A percentile compares a stretch with the other conserved stretches of the same genome.
Evolutionary conservation across 164 flowering plant species (phyloP).

Genomic region (Tetracentron sinense): DNA sequence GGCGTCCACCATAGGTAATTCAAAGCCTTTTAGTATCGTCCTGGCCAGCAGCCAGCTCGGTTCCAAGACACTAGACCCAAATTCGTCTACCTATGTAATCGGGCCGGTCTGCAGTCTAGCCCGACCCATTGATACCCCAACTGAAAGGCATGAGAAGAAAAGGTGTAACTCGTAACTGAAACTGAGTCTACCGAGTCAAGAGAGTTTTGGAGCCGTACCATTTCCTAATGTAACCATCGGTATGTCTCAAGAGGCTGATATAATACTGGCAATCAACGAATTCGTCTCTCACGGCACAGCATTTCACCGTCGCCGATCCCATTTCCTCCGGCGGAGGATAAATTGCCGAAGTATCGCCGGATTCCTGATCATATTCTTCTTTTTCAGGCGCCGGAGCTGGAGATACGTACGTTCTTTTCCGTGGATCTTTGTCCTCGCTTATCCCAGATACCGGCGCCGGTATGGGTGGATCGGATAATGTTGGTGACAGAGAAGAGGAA

Average conservation of each 20-base stretch:
- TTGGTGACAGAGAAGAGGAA: slow-evolving; percentile 1
- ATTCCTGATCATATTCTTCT: neutral
- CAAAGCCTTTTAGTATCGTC: too few relatives aligned
- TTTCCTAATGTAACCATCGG: slow-evolving; percentile 14
- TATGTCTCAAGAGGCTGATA: slow-evolving; percentile 10
- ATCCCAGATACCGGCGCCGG: slow-evolving; percentile 1
- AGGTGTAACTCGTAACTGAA: neutral
- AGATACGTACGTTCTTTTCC: neutral
- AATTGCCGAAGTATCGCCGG: neutral
- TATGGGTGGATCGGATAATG: neutral
- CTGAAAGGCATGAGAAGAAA: too few relatives aligned
- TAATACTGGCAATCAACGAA: slow-evolving; percentile 16
- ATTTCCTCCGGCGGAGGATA: neutral
- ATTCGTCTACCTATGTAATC: too few relatives aligned
- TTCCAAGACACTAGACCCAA: too few relatives aligned
- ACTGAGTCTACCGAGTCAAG: neutral
- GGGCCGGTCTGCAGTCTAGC: too few relatives aligned
- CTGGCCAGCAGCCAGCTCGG: too few relatives aligned
- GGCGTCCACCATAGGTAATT: too few relatives aligned
- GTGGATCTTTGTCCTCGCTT: neutral
- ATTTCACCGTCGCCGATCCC: slow-evolving; percentile 10
- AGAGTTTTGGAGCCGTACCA: slow-evolving; percentile 11
- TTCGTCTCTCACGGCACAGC: slow-evolving; percentile 21
- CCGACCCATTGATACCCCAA: too few relatives aligned
- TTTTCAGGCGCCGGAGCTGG: slow-evolving; percentile 8